Evolutionary conservation across 2,329 filamentous ascomycete species (phyloP).

Genomic region (Diplodia corticola): DNA sequence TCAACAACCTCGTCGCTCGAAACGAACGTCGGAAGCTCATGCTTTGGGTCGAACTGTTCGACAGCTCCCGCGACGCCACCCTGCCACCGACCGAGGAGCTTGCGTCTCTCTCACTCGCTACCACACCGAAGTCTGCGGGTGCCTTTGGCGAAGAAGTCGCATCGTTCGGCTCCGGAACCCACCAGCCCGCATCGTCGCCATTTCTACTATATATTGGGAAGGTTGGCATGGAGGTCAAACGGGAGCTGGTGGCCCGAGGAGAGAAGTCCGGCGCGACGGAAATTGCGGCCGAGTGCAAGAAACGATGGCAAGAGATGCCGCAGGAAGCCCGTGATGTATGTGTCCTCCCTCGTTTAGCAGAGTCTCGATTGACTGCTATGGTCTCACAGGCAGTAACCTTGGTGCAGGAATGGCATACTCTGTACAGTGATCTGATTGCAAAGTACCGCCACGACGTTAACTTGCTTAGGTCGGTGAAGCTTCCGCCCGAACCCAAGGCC

Average conservation of each 20-base stretch:
- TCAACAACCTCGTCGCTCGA: constrained; percentile 66
- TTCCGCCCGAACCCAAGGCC: constrained; percentile 32
- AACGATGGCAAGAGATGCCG: constrained; percentile 41
- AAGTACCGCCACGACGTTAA: constrained; percentile 42
- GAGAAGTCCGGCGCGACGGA: constrained; percentile 42
- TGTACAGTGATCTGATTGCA: constrained; percentile 43
- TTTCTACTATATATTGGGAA: constrained; percentile 45
- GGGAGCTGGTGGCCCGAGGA: constrained; percentile 37
- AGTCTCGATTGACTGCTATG: constrained; percentile 11
- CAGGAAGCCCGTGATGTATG: constrained; percentile 37
- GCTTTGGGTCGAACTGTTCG: constrained; percentile 66
- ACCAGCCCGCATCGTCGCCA: constrained; percentile 42
- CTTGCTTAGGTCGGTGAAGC: constrained; percentile 35
- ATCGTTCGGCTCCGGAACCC: neutral
- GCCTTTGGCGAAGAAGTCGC: constrained; percentile 5
- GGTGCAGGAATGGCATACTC: constrained; percentile 43
- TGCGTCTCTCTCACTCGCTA: neutral
- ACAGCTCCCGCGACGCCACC: constrained; percentile 51
- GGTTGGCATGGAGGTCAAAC: constrained; percentile 42
- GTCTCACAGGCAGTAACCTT: constrained; percentile 26
- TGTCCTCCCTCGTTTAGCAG: neutral
- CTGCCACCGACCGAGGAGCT: constrained; percentile 31
- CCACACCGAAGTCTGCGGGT: constrained; percentile 23
- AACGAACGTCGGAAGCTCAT: constrained; percentile 66
- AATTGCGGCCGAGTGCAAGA: constrained; percentile 44